Conservation (phyloP, 257 asterid species). For the Nicotiana attenuata region DNA sequence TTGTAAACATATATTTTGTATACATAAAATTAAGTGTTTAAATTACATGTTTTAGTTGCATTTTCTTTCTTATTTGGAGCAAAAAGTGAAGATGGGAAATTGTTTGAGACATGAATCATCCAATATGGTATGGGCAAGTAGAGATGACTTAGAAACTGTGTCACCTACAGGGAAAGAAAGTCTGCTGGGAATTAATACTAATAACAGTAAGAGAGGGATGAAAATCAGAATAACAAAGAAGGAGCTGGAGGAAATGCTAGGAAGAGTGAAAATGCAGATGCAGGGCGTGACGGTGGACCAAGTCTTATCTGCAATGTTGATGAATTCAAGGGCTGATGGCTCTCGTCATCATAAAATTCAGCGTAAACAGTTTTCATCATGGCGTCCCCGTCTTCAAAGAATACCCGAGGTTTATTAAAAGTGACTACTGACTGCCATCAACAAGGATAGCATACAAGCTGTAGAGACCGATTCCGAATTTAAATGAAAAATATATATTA, state of each 20-base stretch:
- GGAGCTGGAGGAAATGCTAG: constrained; percentile 41
- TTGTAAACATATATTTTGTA: not conserved
- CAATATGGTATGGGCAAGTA: too few species aligned
- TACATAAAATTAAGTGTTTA: not conserved
- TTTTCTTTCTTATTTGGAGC: not conserved
- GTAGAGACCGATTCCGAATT: not conserved
- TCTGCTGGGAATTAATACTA: not conserved
- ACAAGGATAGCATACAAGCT: too few species aligned
- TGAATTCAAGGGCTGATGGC: not conserved
- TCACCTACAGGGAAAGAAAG: constrained; percentile 13
- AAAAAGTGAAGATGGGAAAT: constrained; percentile 36
- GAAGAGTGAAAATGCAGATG: constrained; percentile 24
- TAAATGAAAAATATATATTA: not conserved
- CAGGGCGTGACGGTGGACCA: constrained; percentile 39
- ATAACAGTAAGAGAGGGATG: constrained; percentile 7
- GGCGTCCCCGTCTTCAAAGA: constrained; percentile 48
- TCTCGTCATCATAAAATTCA: not conserved
- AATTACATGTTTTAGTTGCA: not conserved
- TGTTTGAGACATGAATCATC: constrained; percentile 19
- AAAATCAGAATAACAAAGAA: constrained; percentile 44
- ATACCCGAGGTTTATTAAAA: constrained; percentile 38
- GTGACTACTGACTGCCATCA: not conserved
- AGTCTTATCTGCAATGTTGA: constrained; percentile 27
- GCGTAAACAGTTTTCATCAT: constrained; percentile 25
- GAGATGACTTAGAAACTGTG: constrained; percentile 10